Base-by-base conservation (phyloP, 2,329 filamentous ascomycete genomes). In the Cytospora mali region DNA sequence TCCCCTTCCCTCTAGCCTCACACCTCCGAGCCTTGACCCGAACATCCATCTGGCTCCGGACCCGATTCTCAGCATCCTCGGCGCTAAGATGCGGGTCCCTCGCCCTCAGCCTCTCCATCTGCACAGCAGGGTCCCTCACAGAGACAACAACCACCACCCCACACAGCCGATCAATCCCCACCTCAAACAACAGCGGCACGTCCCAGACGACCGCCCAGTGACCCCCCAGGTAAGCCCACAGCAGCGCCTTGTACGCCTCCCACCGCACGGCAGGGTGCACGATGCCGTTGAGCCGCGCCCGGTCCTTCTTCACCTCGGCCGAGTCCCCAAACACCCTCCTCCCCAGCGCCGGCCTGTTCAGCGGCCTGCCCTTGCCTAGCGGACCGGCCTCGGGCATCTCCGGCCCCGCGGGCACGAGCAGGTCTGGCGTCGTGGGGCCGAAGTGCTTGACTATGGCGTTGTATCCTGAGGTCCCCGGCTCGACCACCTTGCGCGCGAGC, bases 161-260 rank as follows among this genome's bases (percentile, higher is more conserved):
- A 72, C 93, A 97, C 68, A 96, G 85, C 48, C 87, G 80, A 75
- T 99, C 95, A 76, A 97, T 88, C 2, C 88, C 87, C 69, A 87
- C 89, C 80, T 99, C 95, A 70, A 97, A 97, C 49, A 99, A 82
- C 59, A 99, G 79, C 57, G 95, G 95, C 10, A 99, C 88, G 73
- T 99, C 95, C 18, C 98, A 81, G 39, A 99, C 89, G 4, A 97
- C 92, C 0, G 93, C 93, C 92, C 94, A 95, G 72, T 87, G 75
- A 0, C 95, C 94, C 1, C 77, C 77, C 16, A 95, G 61, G 71
- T 97, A 97, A 69, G 85, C 86, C 65, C 81, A 79, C n/a, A 92
- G 72, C 62, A 98, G 84, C 54, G 84, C 81, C 70, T 83, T 86
- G 75, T 92, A 92, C 83, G 97, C 94, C 74, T 91, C 92, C 72